phyloP scores from a whole-genome alignment of 208 protist species.

The Trypanosoma scelopori region DNA sequence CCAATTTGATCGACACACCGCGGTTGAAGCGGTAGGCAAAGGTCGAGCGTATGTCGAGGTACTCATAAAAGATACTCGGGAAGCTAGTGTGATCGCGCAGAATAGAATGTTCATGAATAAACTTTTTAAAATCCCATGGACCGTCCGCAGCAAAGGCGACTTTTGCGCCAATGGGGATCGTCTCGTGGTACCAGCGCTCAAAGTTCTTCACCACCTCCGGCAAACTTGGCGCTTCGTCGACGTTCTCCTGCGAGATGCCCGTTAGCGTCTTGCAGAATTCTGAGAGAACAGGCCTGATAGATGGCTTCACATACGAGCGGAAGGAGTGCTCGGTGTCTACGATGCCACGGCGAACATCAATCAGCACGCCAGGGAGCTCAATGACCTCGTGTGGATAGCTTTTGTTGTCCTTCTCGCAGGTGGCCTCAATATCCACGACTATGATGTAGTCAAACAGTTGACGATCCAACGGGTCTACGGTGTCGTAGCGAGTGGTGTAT shows the following conservation, averaged over 20 bases:
- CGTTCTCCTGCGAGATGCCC: slow-evolving; percentile 92
- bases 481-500: slow-evolving; percentile 43
- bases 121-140: slow-evolving; percentile 87
- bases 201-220: slow-evolving; percentile 71
- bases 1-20: slow-evolving; percentile 67
- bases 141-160: slow-evolving; percentile 84
- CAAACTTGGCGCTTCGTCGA: slow-evolving; percentile 75
- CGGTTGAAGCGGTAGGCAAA: slow-evolving; percentile 75
- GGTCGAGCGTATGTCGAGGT: slow-evolving; percentile 87
- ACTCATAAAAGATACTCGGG: slow-evolving; percentile 87
- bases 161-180: slow-evolving; percentile 69
- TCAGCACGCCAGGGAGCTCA: slow-evolving; percentile 90
- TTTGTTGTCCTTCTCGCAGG: slow-evolving; percentile 68
- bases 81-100: slow-evolving; percentile 74
- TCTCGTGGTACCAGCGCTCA: slow-evolving; percentile 74
- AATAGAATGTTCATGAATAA: slow-evolving; percentile 77
- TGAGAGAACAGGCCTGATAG: slow-evolving; percentile 78
- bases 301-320: slow-evolving; percentile 90
- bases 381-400: slow-evolving; percentile 94
- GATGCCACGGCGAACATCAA: slow-evolving; percentile 74
- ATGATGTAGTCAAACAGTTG: slow-evolving; percentile 94
- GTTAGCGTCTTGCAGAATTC: slow-evolving; percentile 94
- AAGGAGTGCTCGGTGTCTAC: slow-evolving; percentile 77
- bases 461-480: slow-evolving; percentile 62
- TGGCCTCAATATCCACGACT: slow-evolving; percentile 92